These are phyloP conservation scores for Podospora appendiculata DNA, from an alignment of 495 filamentous ascomycete genomes.

Conservation along the genomic window DNA sequence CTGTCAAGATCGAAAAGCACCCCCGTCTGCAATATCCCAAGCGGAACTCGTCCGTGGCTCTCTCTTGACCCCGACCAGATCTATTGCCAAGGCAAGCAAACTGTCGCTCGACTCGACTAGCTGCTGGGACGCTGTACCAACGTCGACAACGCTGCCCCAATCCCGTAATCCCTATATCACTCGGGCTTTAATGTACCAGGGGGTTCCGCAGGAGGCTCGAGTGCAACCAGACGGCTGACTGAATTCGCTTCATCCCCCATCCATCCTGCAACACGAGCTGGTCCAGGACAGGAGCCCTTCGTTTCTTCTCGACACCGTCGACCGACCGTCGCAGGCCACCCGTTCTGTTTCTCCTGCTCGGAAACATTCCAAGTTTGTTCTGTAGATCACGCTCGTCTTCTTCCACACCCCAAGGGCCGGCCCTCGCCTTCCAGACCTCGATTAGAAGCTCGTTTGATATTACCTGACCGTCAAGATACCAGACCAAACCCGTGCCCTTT, in stretches of 20 bases:
- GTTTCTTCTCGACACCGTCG: conserved; percentile 19
- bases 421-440: conserved; percentile 19
- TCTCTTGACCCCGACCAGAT: too few relatives aligned
- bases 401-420: conserved; percentile 18
- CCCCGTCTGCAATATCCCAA: background rate
- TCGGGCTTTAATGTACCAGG: background rate
- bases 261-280: conserved; percentile 25
- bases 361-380: conserved; percentile 23
- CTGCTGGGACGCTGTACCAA: background rate
- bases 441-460: background rate
- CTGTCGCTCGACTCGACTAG: too few relatives aligned
- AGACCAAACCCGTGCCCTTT: background rate
- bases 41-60: too few relatives aligned
- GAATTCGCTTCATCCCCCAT: conserved; percentile 13
- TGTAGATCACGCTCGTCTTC: conserved; percentile 18
- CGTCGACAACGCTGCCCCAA: conserved; percentile 1
- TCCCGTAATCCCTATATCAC: background rate
- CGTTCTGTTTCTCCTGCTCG: conserved; percentile 8
- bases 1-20: background rate
- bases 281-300: conserved; percentile 12
- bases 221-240: conserved; percentile 8
- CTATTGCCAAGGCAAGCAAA: background rate
- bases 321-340: conserved; percentile 6
- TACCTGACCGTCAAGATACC: background rate
- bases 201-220: conserved; percentile 16